A percentile compares a stretch with the other conserved stretches of the same genome.
phyloP scores from a whole-genome alignment of 2,329 filamentous ascomycete species.

The Calonectria hawksworthii region DNA sequence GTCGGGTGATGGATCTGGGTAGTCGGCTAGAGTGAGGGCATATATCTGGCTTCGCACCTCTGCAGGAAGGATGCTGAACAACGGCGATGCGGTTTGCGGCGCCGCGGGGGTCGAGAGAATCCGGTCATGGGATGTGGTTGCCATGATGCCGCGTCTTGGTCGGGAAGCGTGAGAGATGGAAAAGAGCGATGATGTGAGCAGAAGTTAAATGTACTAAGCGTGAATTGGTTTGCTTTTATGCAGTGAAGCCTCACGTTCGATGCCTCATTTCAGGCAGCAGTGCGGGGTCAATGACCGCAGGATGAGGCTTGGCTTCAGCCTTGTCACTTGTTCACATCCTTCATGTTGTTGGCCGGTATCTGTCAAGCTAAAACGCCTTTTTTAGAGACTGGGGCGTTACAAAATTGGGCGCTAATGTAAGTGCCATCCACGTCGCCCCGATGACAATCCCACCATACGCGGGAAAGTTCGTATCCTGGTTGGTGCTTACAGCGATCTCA shows the following conservation, averaged over 20 bases:
- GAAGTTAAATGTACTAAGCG: not conserved
- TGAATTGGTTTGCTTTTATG: not conserved
- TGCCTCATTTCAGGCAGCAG: constrained; percentile 9
- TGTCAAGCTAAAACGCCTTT: not conserved
- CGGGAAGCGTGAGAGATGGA: not conserved
- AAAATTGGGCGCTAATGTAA: not conserved
- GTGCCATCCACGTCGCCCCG: not conserved
- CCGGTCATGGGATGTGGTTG: not conserved
- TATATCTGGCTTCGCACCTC: constrained; percentile 66
- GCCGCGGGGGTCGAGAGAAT: constrained; percentile 3
- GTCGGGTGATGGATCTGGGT: constrained; percentile 48
- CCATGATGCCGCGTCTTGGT: not conserved
- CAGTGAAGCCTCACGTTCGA: not conserved
- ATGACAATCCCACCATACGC: not conserved
- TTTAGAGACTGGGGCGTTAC: not conserved
- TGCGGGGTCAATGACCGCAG: not conserved
- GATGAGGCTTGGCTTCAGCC: not conserved
- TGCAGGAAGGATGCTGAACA: constrained; percentile 58
- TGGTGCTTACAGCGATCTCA: not conserved
- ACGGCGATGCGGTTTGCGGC: constrained; percentile 37
- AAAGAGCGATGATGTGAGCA: not conserved
- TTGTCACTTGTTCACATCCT: not conserved
- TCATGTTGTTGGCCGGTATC: not conserved
- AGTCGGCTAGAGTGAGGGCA: constrained; percentile 54
- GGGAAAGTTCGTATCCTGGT: not conserved